Conservation (phyloP, 2,329 filamentous ascomycete species). For the Ophiocordyceps sinensis region DNA sequence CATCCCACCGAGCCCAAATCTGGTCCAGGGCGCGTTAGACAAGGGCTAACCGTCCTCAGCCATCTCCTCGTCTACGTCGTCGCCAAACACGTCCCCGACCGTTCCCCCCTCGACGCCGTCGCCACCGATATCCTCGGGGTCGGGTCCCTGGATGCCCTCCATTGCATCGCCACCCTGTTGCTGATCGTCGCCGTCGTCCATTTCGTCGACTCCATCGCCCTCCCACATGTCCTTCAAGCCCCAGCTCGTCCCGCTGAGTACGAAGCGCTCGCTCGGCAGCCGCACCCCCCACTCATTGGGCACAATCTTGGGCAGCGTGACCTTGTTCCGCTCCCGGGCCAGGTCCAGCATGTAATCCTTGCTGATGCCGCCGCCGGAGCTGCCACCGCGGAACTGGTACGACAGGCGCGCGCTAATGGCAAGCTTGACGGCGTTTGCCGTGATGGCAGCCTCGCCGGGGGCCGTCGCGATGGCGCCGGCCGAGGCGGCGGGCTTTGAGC, state of each 20-base stretch:
- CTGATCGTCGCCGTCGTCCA: constrained; percentile 24
- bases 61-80: constrained; percentile 42
- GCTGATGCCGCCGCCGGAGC: constrained; percentile 37
- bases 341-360: constrained; percentile 69
- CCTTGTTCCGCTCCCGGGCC: constrained; percentile 55
- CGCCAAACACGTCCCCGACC: constrained; percentile 40
- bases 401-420: constrained; percentile 55
- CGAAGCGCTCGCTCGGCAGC: constrained; percentile 53
- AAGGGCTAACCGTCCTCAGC: constrained; percentile 21
- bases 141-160: constrained; percentile 29
- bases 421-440: constrained; percentile 53
- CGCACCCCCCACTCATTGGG: constrained; percentile 54
- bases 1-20: neutral
- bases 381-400: constrained; percentile 51
- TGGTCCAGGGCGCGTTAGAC: neutral
- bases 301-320: constrained; percentile 47
- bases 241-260: constrained; percentile 52
- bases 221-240: constrained; percentile 46
- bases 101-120: constrained; percentile 35
- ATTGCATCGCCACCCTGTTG: constrained; percentile 30
- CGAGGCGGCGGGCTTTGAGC: constrained; percentile 33
- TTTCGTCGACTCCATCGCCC: constrained; percentile 24
- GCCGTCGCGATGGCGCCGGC: constrained; percentile 33
- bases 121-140: constrained; percentile 26
- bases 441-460: constrained; percentile 41